phyloP scores from a whole-genome alignment of 129 eudicot species.

The Saposhnikovia divaricata region DNA sequence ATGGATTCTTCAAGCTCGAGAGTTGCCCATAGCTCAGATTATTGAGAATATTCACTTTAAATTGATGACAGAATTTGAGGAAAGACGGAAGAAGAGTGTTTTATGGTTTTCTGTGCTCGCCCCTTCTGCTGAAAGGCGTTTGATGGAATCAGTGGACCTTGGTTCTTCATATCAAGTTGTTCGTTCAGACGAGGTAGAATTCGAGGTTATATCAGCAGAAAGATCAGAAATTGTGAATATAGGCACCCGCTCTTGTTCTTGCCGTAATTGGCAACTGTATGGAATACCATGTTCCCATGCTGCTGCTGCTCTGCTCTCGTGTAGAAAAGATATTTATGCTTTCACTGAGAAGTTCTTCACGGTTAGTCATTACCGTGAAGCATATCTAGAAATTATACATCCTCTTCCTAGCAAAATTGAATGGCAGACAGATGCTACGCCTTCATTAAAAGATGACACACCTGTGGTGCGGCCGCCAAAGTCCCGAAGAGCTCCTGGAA shows the following conservation, averaged over 20 bases:
- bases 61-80: conserved; percentile 30
- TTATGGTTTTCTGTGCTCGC: conserved; percentile 36
- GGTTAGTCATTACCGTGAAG: conserved; percentile 23
- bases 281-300: conserved; percentile 56
- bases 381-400: conserved; percentile 29
- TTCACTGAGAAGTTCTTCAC: conserved; percentile 32
- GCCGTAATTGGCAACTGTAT: conserved; percentile 48
- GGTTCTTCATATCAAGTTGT: conserved; percentile 37
- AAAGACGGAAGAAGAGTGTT: conserved; percentile 24
- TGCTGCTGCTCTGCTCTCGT: conserved; percentile 42
- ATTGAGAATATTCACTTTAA: conserved; percentile 34
- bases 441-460: conserved; percentile 13
- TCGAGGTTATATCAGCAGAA: conserved; percentile 44
- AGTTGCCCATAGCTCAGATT: conserved; percentile 43
- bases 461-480: conserved; percentile 39
- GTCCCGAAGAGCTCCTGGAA: conserved; percentile 38
- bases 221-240: conserved; percentile 47
- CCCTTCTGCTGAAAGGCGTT: conserved; percentile 40
- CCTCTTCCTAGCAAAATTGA: conserved; percentile 36
- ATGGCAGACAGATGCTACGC: conserved; percentile 26
- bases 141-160: conserved; percentile 29
- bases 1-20: conserved; percentile 46
- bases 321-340: conserved; percentile 33
- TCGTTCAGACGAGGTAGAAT: conserved; percentile 48
- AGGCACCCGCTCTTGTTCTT: conserved; percentile 34